phyloP scores from a whole-genome alignment of 1,284 basidiomycete species.

The Vanrija sp. region DNA sequence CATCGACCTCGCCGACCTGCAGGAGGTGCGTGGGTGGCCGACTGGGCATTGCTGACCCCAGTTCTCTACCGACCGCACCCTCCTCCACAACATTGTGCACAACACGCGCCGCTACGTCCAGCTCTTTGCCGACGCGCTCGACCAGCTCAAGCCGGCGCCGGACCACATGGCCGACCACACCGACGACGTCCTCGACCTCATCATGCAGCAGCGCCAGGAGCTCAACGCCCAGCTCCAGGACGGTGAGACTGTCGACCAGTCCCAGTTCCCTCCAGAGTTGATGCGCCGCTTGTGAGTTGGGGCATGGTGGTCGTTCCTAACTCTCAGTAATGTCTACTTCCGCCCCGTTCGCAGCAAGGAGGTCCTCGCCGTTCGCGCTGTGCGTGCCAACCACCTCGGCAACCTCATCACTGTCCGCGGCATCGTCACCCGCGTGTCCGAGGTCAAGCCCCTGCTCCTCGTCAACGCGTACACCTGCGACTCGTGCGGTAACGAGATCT shows the following conservation, averaged over 20 bases:
- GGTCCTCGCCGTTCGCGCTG: slow-evolving; percentile 80
- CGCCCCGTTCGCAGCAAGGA: slow-evolving; percentile 68
- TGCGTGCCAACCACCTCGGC: slow-evolving; percentile 80
- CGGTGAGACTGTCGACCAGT: slow-evolving; percentile 44
- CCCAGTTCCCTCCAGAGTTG: slow-evolving; percentile 75
- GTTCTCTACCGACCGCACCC: slow-evolving; percentile 58
- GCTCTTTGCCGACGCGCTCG: slow-evolving; percentile 86
- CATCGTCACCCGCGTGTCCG: slow-evolving; percentile 96
- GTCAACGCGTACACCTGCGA: slow-evolving; percentile 99
- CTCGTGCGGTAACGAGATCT: slow-evolving; percentile 95
- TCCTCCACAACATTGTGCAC: slow-evolving; percentile 69
- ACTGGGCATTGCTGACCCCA: not conserved
- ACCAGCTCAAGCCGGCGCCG: slow-evolving; percentile 78
- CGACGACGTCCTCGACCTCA: slow-evolving; percentile 90
- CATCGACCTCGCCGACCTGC: slow-evolving; percentile 50
- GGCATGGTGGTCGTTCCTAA: not conserved
- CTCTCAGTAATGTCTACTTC: slow-evolving; percentile 82
- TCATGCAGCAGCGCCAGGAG: slow-evolving; percentile 86
- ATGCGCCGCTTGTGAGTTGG: slow-evolving; percentile 85
- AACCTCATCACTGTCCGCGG: slow-evolving; percentile 92
- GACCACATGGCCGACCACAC: slow-evolving; percentile 73
- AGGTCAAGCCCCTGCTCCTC: slow-evolving; percentile 94
- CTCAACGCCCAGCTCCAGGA: slow-evolving; percentile 60
- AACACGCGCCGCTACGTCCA: slow-evolving; percentile 89
- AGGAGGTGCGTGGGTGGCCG: not conserved